phyloP scores from a whole-genome alignment of 2,329 filamentous ascomycete species.

The Colletotrichum sp. region DNA sequence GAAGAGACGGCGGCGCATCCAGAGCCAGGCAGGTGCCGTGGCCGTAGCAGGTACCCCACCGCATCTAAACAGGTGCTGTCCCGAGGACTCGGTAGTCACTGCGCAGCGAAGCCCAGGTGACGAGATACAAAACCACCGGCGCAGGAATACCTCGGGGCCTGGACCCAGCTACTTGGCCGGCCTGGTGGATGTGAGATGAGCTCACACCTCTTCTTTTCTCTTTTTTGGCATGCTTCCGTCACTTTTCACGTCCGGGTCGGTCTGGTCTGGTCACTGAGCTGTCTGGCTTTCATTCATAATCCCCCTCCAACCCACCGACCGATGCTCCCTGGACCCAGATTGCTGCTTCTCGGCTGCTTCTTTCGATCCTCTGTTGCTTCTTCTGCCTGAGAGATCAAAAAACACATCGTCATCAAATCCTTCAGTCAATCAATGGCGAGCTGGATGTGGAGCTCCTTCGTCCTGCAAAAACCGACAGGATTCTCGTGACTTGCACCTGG shows the following conservation, averaged over 20 bases:
- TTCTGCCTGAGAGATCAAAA: neutral
- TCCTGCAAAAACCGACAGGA: slow-evolving; percentile 17
- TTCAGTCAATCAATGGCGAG: slow-evolving; percentile 12
- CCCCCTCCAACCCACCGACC: slow-evolving; percentile 18
- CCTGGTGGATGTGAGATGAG: slow-evolving; percentile 13
- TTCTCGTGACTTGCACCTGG: slow-evolving; percentile 16
- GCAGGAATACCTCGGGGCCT: neutral
- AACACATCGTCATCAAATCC: neutral
- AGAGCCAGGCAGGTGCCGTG: neutral
- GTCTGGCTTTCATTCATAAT: slow-evolving; percentile 15
- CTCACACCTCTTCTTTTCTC: slow-evolving; percentile 20
- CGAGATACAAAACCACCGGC: neutral
- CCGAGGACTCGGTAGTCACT: slow-evolving; percentile 1
- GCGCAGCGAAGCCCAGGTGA: neutral
- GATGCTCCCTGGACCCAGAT: neutral
- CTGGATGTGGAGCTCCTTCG: slow-evolving; percentile 18
- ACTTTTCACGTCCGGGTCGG: slow-evolving; percentile 12
- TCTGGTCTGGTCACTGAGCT: neutral
- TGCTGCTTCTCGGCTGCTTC: neutral
- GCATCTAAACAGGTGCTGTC: neutral
- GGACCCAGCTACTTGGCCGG: slow-evolving; percentile 4
- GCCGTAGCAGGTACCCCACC: slow-evolving; percentile 6
- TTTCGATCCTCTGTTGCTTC: neutral
- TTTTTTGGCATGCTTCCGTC: slow-evolving; percentile 19
- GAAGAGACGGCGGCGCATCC: neutral